Conservation (phyloP, 768 basidiomycete species). For the Boletus edulis region DNA sequence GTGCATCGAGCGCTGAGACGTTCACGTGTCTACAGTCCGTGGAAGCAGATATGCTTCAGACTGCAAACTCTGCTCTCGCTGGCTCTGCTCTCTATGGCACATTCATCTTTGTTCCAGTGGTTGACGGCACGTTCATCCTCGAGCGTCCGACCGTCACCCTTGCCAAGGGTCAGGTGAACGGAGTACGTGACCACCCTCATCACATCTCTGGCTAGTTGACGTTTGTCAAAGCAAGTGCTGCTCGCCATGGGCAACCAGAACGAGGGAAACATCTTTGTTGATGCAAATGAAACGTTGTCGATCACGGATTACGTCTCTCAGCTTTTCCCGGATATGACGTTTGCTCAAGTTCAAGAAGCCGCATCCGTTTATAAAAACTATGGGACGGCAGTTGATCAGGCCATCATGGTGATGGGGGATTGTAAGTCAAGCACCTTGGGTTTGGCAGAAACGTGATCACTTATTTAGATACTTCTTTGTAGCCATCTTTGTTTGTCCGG, state of each 20-base stretch:
- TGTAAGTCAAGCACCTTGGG: conserved; percentile 24
- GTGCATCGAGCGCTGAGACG: conserved; percentile 32
- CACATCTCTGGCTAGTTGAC: neutral
- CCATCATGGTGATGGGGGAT: conserved; percentile 38
- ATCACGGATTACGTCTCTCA: conserved; percentile 24
- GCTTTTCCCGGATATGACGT: conserved; percentile 40
- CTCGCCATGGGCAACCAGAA: conserved; percentile 28
- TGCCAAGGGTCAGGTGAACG: conserved; percentile 38
- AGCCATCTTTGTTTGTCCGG: conserved; percentile 39
- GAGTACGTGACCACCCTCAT: conserved; percentile 26
- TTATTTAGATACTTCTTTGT: neutral
- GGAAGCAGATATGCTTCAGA: conserved; percentile 31
- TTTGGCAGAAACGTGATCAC: neutral
- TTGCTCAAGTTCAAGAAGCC: conserved; percentile 23
- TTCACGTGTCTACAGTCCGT: conserved; percentile 40
- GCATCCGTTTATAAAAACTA: conserved; percentile 29
- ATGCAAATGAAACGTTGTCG: conserved; percentile 19
- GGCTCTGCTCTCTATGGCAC: conserved; percentile 37
- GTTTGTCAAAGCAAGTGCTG: conserved; percentile 19
- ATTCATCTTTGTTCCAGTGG: conserved; percentile 41
- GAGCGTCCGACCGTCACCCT: conserved; percentile 41
- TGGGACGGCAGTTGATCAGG: conserved; percentile 35
- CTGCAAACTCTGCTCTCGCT: conserved; percentile 33
- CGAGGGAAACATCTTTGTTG: conserved; percentile 32
- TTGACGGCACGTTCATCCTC: conserved; percentile 46